Evolutionary conservation across 148 eudicot species (phyloP), one percentile per base, ranked within the genome.

Genomic region (Spergularia marina): DNA sequence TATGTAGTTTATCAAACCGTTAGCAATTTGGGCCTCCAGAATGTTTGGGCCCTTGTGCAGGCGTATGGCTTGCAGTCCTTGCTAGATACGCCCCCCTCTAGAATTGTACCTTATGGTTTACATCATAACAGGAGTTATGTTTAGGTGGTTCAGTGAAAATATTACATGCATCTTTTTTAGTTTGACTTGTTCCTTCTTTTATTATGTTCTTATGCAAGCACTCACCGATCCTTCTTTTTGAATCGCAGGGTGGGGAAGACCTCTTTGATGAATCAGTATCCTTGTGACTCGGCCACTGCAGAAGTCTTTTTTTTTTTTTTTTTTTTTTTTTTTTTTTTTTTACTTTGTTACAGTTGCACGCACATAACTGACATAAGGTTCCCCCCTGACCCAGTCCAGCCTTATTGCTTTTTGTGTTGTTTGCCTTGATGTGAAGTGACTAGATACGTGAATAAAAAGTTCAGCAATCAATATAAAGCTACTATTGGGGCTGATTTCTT

Each of bases 241-340:
- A 62, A 34, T 77, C 71, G 70, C 97, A 93, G 98, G 86, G 98
- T 93, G 63, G 98, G 98, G 64, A 93, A 93, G 87, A 93, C 98
- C 70, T 93, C 98, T 74, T 83, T 93, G 89, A 93, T 93, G 98
- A 93, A 93, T 78, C 98, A 93, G 98, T 93, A 93, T 89, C 93
- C 91, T 86, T 79, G 20, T 62, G 51, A 54, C 53, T 44, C 10
- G 7, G 49, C 49, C 10, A 44, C 10, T 44, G 20, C 15, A 12
- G 34, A 67, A 68, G 15, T 49, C 41, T 62, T 4, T 60, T 60
- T 20, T 21, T 20, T 63, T 12, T 16, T 44, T 4, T 63, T 21
- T 5, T 21, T 14, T 10, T 60, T 20, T 13, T 60, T 1, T 39
- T 65, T 8, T 65, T n/a, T 14, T 65, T 7, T 10, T 65, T 3